Percentiles rank a stretch among this genome's conserved stretches.
Conservation (phyloP, 129 eudicot species). For the Silybum marianum region DNA sequence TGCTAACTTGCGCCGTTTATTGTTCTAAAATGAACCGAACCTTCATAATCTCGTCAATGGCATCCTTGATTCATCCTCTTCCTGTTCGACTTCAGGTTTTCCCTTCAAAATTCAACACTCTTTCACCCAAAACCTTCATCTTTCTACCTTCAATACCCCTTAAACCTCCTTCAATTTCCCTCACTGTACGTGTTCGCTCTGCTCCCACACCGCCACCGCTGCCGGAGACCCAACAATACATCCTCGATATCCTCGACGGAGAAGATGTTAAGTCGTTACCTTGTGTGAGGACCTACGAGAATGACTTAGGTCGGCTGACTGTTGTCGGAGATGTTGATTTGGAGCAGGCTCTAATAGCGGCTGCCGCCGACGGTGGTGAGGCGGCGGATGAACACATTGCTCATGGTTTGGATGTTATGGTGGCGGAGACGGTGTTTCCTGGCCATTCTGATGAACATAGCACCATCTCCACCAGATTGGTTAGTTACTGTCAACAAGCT, state of each 20-base stretch:
- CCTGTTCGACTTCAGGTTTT: slow-evolving; percentile 32
- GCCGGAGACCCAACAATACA: slow-evolving; percentile 48
- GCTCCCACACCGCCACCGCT: slow-evolving; percentile 27
- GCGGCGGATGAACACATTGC: slow-evolving; percentile 71
- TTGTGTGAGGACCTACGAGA: slow-evolving; percentile 77
- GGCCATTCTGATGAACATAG: slow-evolving; percentile 64
- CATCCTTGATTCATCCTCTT: slow-evolving; percentile 32
- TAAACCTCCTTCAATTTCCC: slow-evolving; percentile 17
- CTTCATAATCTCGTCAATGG: slow-evolving; percentile 49
- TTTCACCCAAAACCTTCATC: slow-evolving; percentile 13
- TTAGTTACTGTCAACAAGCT: slow-evolving; percentile 34
- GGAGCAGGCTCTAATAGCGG: slow-evolving; percentile 85
- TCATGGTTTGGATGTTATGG: slow-evolving; percentile 66
- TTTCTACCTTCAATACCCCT: slow-evolving; percentile 33
- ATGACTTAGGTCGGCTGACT: slow-evolving; percentile 70
- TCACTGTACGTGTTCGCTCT: slow-evolving; percentile 26
- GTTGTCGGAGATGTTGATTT: slow-evolving; percentile 72
- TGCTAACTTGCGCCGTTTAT: slow-evolving; percentile 23
- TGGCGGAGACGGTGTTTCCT: slow-evolving; percentile 81
- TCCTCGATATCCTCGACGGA: slow-evolving; percentile 56
- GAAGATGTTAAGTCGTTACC: slow-evolving; percentile 44
- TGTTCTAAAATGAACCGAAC: slow-evolving; percentile 23
- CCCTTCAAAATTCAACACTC: slow-evolving; percentile 20
- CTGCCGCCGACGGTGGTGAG: slow-evolving; percentile 96
- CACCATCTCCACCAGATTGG: slow-evolving; percentile 82